Evolutionary conservation across 768 basidiomycete species (phyloP).

Genomic region (Daedaleopsis nitida): DNA sequence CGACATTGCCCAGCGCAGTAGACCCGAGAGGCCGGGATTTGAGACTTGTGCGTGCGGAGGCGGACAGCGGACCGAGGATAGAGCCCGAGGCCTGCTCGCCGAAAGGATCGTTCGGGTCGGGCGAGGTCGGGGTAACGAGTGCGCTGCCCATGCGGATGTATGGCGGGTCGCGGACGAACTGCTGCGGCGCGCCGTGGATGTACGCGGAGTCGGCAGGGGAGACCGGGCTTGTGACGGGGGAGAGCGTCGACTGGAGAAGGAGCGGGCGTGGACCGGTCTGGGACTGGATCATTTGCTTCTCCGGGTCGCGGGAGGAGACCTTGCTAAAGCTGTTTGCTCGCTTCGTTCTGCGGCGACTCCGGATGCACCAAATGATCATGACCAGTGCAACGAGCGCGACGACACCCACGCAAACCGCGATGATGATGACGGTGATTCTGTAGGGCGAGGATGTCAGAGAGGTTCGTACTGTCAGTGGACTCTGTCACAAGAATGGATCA

Average conservation of each 20-base stretch:
- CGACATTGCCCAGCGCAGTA: slow-evolving; percentile 11
- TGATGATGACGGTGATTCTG: slow-evolving; percentile 50
- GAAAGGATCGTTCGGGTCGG: slow-evolving; percentile 12
- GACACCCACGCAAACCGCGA: slow-evolving; percentile 40
- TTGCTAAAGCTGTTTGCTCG: slow-evolving; percentile 28
- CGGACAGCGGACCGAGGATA: slow-evolving; percentile 16
- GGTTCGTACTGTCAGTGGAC: not conserved
- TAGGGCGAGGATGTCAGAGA: not conserved
- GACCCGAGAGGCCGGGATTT: slow-evolving; percentile 2
- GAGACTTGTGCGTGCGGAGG: slow-evolving; percentile 18
- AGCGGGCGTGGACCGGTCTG: not conserved
- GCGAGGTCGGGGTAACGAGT: slow-evolving; percentile 16
- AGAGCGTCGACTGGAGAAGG: not conserved
- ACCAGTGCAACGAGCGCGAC: slow-evolving; percentile 43
- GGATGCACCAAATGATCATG: slow-evolving; percentile 46
- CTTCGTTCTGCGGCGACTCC: slow-evolving; percentile 36
- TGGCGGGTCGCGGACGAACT: slow-evolving; percentile 17
- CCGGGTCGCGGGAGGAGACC: slow-evolving; percentile 6
- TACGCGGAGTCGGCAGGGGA: slow-evolving; percentile 10
- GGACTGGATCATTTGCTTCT: slow-evolving; percentile 9
- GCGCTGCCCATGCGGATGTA: slow-evolving; percentile 17
- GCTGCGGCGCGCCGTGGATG: not conserved
- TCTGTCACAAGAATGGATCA: too few species aligned
- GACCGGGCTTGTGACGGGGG: slow-evolving; percentile 5
- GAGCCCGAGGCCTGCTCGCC: slow-evolving; percentile 12